These are phyloP conservation scores for Globomyces pollinis-pini DNA, from an alignment of 192 early-diverging fungal species.

Conservation along the genomic window DNA sequence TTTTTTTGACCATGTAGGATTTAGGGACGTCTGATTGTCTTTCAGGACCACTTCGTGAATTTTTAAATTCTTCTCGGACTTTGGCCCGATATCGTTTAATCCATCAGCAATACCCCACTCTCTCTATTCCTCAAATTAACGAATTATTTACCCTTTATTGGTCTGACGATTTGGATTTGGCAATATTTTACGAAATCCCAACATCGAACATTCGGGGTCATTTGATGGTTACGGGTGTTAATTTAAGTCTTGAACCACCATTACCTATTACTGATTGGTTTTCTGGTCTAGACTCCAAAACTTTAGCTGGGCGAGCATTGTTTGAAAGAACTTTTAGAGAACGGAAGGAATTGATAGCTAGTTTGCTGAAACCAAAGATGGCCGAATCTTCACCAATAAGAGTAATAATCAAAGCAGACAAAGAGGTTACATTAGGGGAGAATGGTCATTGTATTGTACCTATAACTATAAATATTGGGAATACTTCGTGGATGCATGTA, in stretches of 20 bases:
- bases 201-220: conserved; percentile 57
- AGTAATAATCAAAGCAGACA: conserved; percentile 42
- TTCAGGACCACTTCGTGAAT: conserved; percentile 68
- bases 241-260: conserved; percentile 62
- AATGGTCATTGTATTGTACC: conserved; percentile 50
- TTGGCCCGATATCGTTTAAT: conserved; percentile 27
- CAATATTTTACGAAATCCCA: conserved; percentile 65
- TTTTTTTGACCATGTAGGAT: too few relatives aligned
- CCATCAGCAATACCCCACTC: conserved; percentile 54
- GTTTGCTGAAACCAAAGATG: conserved; percentile 50
- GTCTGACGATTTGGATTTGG: conserved; percentile 80
- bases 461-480: conserved; percentile 50
- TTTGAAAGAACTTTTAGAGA: conserved; percentile 66
- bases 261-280: conserved; percentile 30
- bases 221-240: conserved; percentile 89
- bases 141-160: conserved; percentile 77
- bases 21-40: conserved; percentile 58
- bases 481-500: conserved; percentile 64
- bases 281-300: conserved; percentile 13
- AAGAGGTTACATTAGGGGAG: neutral
- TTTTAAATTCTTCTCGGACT: neutral
- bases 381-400: conserved; percentile 41
- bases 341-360: conserved; percentile 51
- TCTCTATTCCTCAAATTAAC: conserved; percentile 46
- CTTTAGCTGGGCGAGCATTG: conserved; percentile 42